Conservation (phyloP, 805 yeast species). For the Barnettozyma sp. region DNA sequence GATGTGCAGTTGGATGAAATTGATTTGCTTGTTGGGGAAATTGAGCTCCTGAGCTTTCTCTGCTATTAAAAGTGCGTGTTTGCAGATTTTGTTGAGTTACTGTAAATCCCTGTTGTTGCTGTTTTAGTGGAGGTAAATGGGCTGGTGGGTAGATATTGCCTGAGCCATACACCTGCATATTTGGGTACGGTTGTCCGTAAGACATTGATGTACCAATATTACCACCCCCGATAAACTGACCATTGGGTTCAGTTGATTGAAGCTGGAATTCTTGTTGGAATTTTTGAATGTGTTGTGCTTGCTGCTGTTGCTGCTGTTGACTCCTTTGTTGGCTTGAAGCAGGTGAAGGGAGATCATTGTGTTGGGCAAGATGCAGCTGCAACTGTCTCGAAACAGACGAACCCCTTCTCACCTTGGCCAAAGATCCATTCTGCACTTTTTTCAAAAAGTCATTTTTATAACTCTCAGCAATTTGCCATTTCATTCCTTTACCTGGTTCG, state of each 20-base stretch:
- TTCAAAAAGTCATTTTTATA: conserved; percentile 79
- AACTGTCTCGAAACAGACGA: conserved; percentile 74
- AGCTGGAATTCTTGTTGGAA: conserved; percentile 17
- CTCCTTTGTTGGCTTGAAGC: conserved; percentile 24
- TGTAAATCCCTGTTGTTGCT: conserved; percentile 2
- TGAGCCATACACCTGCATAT: conserved; percentile 5
- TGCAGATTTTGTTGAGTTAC: conserved; percentile 9
- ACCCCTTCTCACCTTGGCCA: conserved; percentile 71
- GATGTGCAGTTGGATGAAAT: neutral
- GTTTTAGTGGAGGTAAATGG: conserved; percentile 18
- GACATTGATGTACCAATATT: conserved; percentile 4
- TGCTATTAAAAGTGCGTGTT: neutral
- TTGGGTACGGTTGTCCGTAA: conserved; percentile 6
- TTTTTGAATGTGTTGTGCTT: conserved; percentile 30
- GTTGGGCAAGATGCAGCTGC: conserved; percentile 57
- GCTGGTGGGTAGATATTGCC: conserved; percentile 9
- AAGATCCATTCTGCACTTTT: conserved; percentile 70
- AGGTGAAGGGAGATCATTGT: conserved; percentile 33
- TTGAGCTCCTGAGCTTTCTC: neutral
- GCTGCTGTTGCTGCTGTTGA: conserved; percentile 15
- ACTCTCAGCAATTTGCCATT: conserved; percentile 90
- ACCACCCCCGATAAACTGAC: conserved; percentile 17
- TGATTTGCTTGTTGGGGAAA: conserved; percentile 5
- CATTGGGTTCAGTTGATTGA: conserved; percentile 13
- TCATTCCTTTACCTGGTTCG: conserved; percentile 99